Evolutionary conservation across 768 basidiomycete species (phyloP).

Genomic region (Tylopilus intermedius): DNA sequence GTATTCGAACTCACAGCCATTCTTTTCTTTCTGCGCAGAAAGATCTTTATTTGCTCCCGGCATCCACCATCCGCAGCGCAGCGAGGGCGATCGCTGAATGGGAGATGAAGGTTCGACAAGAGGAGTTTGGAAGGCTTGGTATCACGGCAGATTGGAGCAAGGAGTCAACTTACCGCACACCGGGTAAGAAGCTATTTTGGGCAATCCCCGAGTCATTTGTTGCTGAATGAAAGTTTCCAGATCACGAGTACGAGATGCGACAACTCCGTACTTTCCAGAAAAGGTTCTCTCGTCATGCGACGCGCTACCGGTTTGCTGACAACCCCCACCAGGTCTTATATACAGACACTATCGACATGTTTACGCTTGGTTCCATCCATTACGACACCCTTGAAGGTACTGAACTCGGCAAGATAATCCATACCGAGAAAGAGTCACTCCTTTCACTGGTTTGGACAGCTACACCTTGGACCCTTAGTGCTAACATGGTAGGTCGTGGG

Average conservation of each 20-base stretch:
- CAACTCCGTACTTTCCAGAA: conserved; percentile 85
- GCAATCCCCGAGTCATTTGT: not conserved
- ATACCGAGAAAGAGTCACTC: too few relatives aligned
- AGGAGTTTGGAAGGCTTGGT: conserved; percentile 75
- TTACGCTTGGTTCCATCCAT: too few relatives aligned
- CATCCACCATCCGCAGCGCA: conserved; percentile 59
- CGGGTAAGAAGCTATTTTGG: conserved; percentile 48
- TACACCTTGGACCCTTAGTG: too few relatives aligned
- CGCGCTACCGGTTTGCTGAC: not conserved
- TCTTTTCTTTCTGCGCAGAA: conserved; percentile 33
- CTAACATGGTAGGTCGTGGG: too few relatives aligned
- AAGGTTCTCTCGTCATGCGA: conserved; percentile 42
- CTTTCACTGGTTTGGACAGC: too few relatives aligned
- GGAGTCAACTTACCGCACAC: conserved; percentile 72
- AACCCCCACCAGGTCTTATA: conserved; percentile 55
- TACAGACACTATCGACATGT: conserved; percentile 39
- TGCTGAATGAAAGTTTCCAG: conserved; percentile 35
- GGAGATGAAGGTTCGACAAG: conserved; percentile 70
- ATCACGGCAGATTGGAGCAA: conserved; percentile 90
- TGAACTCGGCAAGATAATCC: too few relatives aligned
- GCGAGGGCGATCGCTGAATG: conserved; percentile 69
- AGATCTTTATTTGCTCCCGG: conserved; percentile 41
- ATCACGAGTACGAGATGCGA: conserved; percentile 81
- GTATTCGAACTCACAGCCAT: not conserved
- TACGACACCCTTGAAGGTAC: too few relatives aligned